Evolutionary conservation across 768 basidiomycete genomes (phyloP), one percentile per base, ranked within the genome.

Genomic region (Leucogyrophana mollusca): DNA sequence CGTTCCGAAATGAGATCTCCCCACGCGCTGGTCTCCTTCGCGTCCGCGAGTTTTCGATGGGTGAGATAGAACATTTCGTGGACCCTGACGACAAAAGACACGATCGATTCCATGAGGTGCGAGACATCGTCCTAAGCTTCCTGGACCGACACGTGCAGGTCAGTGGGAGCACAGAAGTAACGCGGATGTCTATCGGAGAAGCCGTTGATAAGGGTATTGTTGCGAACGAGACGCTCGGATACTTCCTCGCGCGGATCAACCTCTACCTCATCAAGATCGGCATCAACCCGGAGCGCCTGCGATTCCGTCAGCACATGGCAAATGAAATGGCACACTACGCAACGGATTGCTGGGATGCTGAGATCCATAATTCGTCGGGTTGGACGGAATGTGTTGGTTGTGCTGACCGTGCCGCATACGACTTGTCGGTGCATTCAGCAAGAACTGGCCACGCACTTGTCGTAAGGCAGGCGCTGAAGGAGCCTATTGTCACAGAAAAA

Each of bases 241-340:
- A 97, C 77, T 99, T 98, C 75, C 71, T 98, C 55, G 95, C 84
- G 38, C 83, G 95, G 43, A 94, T 96, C 59, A 82, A 85, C 68
- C 82, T 85, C 51, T 98, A 94, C 79, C 75, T 98, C 41, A 57
- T 83, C 55, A 88, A 88, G 69, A 91, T 98, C 59, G 96, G 95
- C 50, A 87, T 99, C 67, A 76, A 94, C 72, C 83, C 86, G 11
- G 52, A 61, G 38, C 81, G 93, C 7, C 73, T 97, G 52, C 82
- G 96, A 43, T 98, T 97, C 80, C 78, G 96, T 25, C 96, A 99
- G 61, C 96, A 99, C 66, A 98, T 98, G 96, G 79, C 71, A 30
- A 99, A 98, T 70, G 96, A 98, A 74, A 98, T 98, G 95, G 96
- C 96, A 1, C 96, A 98, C 67, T 99, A 99, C 65, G 95, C 96